Base-by-base conservation (phyloP, 495 filamentous ascomycete genomes). In the Penicillium coprophilum region DNA sequence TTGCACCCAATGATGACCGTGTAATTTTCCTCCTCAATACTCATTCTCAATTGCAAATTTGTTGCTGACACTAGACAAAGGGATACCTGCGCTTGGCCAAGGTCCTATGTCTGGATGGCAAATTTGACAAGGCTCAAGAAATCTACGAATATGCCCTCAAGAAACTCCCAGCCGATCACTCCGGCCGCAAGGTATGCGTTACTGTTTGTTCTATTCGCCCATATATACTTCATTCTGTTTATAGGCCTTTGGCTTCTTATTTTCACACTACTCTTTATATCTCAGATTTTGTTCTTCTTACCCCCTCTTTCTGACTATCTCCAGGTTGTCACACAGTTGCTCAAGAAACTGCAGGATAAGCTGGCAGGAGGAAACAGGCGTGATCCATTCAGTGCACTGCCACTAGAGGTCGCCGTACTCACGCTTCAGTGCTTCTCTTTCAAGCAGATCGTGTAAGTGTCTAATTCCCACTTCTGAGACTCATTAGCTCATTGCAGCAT, bases 81-180 rank as follows among this genome's bases (percentile, higher is more conserved):
- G 87, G 87, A 21, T 88, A 89, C 69, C 69, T 89, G 12, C 81
- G 85, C n/a, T 78, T 81, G 20, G 87, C 77, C 7, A 85, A 85
- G 58, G 70, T 85, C 4, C 74, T 90, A 6, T 68, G 83, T 17
- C 68, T 85, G 43, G 75, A 82, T 59, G 76, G 76, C 4, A 85
- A 78, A 55, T 63, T 69, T 7, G 70, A 78, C 6, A 75, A 77
- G 31, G 87, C 86, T 4, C 58, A 82, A 15, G 71, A 78, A n/a
- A 72, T 88, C 1, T 89, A 88, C 60, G 68, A 73, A n/a, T 83
- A 82, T 64, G 87, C 80, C 6, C 62, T 87, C 38, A 75, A 75
- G 47, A 74, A 68, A 31, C 68, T 87, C 17, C 66, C 74, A 4
- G 56, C 66, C 10, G 60, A 68, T 17, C 73, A 82, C 57, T 60